Conservation (phyloP, 306 rosid species). For the Inga laurina region DNA sequence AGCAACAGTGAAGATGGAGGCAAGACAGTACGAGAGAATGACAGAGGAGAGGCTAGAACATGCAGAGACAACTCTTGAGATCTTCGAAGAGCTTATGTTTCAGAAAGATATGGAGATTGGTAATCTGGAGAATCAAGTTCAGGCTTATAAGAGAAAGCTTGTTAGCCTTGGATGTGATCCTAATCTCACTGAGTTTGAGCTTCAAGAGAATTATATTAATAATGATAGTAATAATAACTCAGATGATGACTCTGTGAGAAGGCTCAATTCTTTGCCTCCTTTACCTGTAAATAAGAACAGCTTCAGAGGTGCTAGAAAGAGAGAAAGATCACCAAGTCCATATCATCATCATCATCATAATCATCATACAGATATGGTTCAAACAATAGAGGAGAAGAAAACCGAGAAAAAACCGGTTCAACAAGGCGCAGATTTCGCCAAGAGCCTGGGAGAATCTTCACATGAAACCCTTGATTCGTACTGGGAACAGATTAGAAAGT, state of each 20-base stretch:
- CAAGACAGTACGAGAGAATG: constrained; percentile 82
- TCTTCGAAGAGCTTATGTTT: constrained; percentile 69
- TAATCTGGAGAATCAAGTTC: constrained; percentile 73
- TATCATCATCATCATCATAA: neutral
- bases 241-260: constrained; percentile 39
- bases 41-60: constrained; percentile 86
- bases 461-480: constrained; percentile 47
- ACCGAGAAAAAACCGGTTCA: constrained; percentile 36
- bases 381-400: constrained; percentile 29
- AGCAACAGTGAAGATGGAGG: constrained; percentile 90
- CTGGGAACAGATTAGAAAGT: constrained; percentile 60
- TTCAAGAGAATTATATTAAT: constrained; percentile 39
- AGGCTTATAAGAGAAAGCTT: constrained; percentile 72
- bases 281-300: constrained; percentile 47
- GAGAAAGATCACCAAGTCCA: constrained; percentile 51
- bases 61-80: constrained; percentile 67
- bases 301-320: constrained; percentile 41
- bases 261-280: constrained; percentile 74
- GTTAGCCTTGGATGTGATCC: constrained; percentile 61
- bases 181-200: constrained; percentile 46
- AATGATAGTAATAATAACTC: constrained; percentile 1
- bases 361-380: constrained; percentile 19
- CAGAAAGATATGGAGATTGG: constrained; percentile 89
- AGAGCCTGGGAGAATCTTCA: constrained; percentile 21
- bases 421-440: constrained; percentile 41